Evolutionary conservation across 2,329 filamentous ascomycete genomes (phyloP).

Genomic region (Neopestalotiopsis sp.): DNA sequence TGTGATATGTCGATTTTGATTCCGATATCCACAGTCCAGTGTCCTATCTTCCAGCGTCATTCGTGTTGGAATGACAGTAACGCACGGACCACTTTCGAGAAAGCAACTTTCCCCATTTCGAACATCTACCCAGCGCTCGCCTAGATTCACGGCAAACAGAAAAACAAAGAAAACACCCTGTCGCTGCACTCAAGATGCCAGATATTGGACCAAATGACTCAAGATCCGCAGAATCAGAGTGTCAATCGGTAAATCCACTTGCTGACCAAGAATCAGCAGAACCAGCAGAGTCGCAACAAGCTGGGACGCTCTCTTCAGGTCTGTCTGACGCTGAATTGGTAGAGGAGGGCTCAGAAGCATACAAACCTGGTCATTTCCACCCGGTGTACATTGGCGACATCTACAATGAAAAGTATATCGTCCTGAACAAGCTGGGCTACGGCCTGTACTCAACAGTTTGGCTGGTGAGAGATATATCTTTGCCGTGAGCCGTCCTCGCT

Average conservation of each 20-base stretch:
- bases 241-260: not conserved
- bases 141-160: no score
- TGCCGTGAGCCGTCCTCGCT: conserved; percentile 2
- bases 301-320: not conserved
- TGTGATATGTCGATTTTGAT: no score
- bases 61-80: no score
- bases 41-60: no score
- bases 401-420: conserved; percentile 23
- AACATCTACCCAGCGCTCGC: no score
- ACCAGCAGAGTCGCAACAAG: not conserved
- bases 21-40: no score
- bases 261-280: not conserved
- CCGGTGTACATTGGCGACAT: conserved; percentile 29
- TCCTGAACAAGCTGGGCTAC: conserved; percentile 26
- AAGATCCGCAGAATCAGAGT: no score
- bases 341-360: not conserved
- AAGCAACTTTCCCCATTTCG: no score
- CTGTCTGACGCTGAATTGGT: not conserved
- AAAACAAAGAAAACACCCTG: no score
- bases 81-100: no score
- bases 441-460: conserved; percentile 24
- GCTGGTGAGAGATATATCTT: conserved; percentile 20
- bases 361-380: conserved; percentile 20
- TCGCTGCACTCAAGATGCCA: no score
- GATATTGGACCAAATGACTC: no score